phyloP scores from a whole-genome alignment of 208 protist species.

The Herpetomonas tarakana region DNA sequence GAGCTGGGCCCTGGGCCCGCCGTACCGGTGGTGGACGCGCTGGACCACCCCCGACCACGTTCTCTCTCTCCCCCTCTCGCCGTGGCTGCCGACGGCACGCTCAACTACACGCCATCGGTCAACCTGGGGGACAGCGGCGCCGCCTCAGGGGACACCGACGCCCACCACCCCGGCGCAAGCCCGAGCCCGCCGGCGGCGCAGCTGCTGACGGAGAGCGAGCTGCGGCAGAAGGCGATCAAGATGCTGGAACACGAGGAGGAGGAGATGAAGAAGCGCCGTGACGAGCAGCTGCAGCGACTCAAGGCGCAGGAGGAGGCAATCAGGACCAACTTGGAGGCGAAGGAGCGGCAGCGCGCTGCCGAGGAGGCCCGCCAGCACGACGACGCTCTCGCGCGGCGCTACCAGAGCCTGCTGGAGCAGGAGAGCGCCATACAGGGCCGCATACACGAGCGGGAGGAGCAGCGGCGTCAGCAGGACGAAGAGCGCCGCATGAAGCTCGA shows the following conservation, averaged over 20 bases:
- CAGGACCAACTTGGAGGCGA: constrained; percentile 5
- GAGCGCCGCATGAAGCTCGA: constrained; percentile 40
- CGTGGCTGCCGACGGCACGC: not conserved
- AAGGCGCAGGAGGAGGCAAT: constrained; percentile 6
- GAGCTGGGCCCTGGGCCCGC: constrained; percentile 2
- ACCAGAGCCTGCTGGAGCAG: constrained; percentile 28
- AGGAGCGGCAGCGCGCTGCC: constrained; percentile 10
- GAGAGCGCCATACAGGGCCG: constrained; percentile 39
- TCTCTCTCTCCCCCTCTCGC: too few species aligned
- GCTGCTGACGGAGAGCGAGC: constrained; percentile 14
- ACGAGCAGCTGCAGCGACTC: constrained; percentile 19
- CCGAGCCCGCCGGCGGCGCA: too few species aligned
- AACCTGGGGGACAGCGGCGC: not conserved
- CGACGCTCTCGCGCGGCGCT: constrained; percentile 22
- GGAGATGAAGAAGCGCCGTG: constrained; percentile 22
- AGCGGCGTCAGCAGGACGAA: constrained; percentile 19
- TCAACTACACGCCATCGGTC: not conserved
- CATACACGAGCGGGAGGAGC: constrained; percentile 26
- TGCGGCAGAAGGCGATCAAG: constrained; percentile 62
- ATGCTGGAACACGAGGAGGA: constrained; percentile 75
- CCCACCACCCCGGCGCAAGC: not conserved
- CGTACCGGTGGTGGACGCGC: constrained; percentile 1
- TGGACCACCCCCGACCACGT: not conserved
- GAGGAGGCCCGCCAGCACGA: constrained; percentile 34
- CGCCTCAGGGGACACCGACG: not conserved